These are phyloP conservation scores for Colletotrichum sp. DNA, from an alignment of 2,329 filamentous ascomycete species.

Conservation along the genomic window DNA sequence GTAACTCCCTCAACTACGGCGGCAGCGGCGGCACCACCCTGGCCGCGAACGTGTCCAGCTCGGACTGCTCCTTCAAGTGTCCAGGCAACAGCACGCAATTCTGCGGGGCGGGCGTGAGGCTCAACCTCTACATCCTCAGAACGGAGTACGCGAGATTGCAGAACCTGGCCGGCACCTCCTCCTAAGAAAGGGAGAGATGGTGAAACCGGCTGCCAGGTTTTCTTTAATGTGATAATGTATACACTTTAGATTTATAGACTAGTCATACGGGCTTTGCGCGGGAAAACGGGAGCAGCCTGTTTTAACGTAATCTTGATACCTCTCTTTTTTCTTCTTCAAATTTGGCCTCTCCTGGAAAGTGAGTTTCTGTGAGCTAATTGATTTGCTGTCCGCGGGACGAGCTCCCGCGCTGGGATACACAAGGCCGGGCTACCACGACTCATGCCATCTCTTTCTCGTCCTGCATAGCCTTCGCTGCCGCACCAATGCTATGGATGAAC, in stretches of 20 bases:
- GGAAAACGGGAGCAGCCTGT: background rate
- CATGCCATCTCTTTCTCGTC: background rate
- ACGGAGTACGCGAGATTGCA: background rate
- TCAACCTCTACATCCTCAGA: slow-evolving; percentile 35
- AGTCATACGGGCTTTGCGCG: background rate
- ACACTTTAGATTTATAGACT: background rate
- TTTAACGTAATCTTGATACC: background rate
- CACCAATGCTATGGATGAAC: background rate
- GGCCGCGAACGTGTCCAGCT: slow-evolving; percentile 13
- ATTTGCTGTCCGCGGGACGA: background rate
- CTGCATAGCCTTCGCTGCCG: background rate
- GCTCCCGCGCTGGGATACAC: background rate
- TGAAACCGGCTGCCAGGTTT: background rate
- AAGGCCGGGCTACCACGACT: background rate
- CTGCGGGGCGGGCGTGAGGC: slow-evolving; percentile 26
- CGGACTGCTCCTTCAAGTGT: slow-evolving; percentile 21
- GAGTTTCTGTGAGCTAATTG: background rate
- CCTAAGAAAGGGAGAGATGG: background rate
- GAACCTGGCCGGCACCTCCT: background rate
- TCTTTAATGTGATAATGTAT: background rate
- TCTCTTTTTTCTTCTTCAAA: background rate
- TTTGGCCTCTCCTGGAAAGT: background rate
- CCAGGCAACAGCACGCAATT: slow-evolving; percentile 14
- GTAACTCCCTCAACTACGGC: slow-evolving; percentile 27
- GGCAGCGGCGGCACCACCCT: slow-evolving; percentile 16